Evolutionary conservation across 305 asterid species (phyloP), one percentile per base, ranked within the genome.

Genomic region (Striga hermonthica): DNA sequence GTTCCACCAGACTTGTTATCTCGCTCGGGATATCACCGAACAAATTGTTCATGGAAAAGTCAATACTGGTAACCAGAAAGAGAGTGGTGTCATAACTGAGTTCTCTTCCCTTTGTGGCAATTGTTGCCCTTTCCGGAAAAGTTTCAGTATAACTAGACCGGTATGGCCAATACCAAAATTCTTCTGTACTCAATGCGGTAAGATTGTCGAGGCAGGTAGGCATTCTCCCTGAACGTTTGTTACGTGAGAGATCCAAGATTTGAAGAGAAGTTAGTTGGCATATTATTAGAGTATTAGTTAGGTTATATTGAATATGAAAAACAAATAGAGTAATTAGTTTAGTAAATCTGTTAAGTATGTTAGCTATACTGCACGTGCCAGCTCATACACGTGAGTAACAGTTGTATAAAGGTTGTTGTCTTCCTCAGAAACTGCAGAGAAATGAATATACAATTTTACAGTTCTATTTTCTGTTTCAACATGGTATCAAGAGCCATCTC

Each of bases 171-270:
- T 36, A 5, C 12, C 39, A 49, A 34, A 43, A 49, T 40, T 37
- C 64, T 39, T 57, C 59, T 9, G 44, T 61, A 8, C 40, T 70
- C 83, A 78, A 70, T 16, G 76, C 81, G 13, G 76, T 69, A 37
- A 78, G 54, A 63, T 73, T 78, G 12, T 47, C 1, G n/a, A 78
- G 7, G 14, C 85, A 81, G 9, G 12, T 15, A 0, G 85, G 83
- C 28, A 78, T 75, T 1, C 28, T 35, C 39, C 85, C 82, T 22
- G 65, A 72, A 84, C n/a, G n/a, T n/a, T n/a, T n/a, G n/a, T n/a
- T n/a, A n/a, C n/a, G n/a, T n/a, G n/a, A 64, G 6, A 79, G 69
- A 65, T 82, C 82, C 74, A 82, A 57, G 37, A 73, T 52, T 65
- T 82, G 82, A 14, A 82, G n/a, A n/a, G n/a, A n/a, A n/a, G n/a